phyloP scores from a whole-genome alignment of 2,329 filamentous ascomycete genomes.

The Juglanconis oblonga region DNA sequence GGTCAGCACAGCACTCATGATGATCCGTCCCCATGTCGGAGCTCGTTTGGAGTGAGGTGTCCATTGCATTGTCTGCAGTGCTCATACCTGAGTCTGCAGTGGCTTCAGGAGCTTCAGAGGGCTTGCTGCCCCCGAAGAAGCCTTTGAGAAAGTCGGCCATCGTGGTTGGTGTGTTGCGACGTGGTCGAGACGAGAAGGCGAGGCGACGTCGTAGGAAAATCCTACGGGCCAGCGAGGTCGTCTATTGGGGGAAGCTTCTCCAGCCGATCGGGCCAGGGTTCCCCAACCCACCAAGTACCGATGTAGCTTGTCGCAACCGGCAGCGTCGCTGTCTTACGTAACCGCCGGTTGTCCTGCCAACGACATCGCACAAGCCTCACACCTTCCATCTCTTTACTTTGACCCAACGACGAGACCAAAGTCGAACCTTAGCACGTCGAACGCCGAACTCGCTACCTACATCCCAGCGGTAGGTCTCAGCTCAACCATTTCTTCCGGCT shows the following conservation, averaged over 20 bases:
- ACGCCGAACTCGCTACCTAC: background rate
- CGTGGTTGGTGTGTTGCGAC: slow-evolving; percentile 14
- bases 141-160: slow-evolving; percentile 65
- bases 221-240: slow-evolving; percentile 4
- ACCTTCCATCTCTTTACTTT: background rate
- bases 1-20: slow-evolving; percentile 23
- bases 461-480: no score
- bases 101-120: slow-evolving; percentile 47
- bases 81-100: slow-evolving; percentile 62
- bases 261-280: no score
- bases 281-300: no score
- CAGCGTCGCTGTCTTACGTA: background rate
- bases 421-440: background rate
- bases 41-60: background rate
- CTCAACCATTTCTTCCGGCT: no score
- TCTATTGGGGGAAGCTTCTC: no score
- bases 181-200: slow-evolving; percentile 5
- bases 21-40: background rate
- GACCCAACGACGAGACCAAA: background rate
- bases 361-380: background rate
- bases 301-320: background rate
- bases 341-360: slow-evolving; percentile 7
- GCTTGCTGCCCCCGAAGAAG: slow-evolving; percentile 63
- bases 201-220: slow-evolving; percentile 11
- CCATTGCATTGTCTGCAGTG: background rate